Conservation (phyloP, 495 filamentous ascomycete genomes). For the Penicillium goetzii region DNA sequence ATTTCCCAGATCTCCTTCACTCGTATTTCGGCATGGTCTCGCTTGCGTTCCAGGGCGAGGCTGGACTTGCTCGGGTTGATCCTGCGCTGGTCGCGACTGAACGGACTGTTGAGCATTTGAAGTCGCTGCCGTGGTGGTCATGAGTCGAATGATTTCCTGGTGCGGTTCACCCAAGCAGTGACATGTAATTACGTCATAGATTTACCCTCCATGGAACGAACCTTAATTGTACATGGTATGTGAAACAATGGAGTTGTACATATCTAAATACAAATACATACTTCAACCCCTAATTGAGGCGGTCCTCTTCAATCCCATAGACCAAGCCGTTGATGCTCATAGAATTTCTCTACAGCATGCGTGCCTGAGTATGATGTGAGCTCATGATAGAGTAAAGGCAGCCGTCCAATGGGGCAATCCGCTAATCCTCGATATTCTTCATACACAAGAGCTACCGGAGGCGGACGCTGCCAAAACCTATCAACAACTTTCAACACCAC, state of each 20-base stretch:
- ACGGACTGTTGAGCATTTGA: slow-evolving; percentile 45
- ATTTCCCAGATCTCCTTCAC: slow-evolving; percentile 74
- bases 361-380: background rate
- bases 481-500: background rate
- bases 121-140: slow-evolving; percentile 43
- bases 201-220: background rate
- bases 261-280: no score
- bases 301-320: background rate
- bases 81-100: slow-evolving; percentile 67
- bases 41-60: slow-evolving; percentile 68
- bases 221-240: background rate
- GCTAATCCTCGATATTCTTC: background rate
- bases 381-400: background rate
- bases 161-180: background rate
- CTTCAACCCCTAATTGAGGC: no score
- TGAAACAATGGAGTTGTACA: no score
- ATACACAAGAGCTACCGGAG: background rate
- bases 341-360: background rate
- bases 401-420: background rate
- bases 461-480: background rate
- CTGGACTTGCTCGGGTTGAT: slow-evolving; percentile 65
- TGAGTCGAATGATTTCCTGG: background rate
- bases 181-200: slow-evolving; percentile 5
- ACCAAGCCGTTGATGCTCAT: background rate
- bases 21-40: slow-evolving; percentile 85